These are phyloP conservation scores for Rhypophila decipiens DNA, from an alignment of 495 filamentous ascomycete species.

Conservation along the genomic window DNA sequence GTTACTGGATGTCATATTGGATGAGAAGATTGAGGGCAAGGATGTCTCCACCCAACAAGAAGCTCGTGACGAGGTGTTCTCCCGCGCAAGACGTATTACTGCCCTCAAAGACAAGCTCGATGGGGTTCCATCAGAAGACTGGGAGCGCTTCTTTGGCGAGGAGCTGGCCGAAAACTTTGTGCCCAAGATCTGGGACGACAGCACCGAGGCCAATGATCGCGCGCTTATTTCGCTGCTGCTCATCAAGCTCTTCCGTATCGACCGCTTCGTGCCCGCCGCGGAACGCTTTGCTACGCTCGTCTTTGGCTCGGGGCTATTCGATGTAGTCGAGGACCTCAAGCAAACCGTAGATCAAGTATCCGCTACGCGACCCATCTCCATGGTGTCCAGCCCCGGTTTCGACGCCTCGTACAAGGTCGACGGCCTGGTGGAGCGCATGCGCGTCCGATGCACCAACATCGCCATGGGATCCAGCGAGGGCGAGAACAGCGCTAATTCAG, in stretches of 20 bases:
- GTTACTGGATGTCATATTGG: constrained; percentile 79
- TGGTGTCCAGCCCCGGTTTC: constrained; percentile 92
- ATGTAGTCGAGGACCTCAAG: constrained; percentile 75
- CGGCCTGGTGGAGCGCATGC: constrained; percentile 76
- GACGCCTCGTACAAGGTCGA: constrained; percentile 99
- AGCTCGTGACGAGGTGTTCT: constrained; percentile 63
- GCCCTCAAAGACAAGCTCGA: constrained; percentile 70
- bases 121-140: constrained; percentile 52
- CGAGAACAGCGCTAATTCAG: constrained; percentile 85
- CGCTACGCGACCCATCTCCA: constrained; percentile 76
- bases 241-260: constrained; percentile 89
- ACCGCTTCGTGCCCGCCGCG: constrained; percentile 86
- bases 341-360: constrained; percentile 79
- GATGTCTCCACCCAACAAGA: constrained; percentile 67
- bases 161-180: constrained; percentile 84
- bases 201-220: constrained; percentile 58
- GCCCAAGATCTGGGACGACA: constrained; percentile 69
- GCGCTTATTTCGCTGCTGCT: constrained; percentile 80
- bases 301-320: constrained; percentile 78
- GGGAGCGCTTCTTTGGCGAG: constrained; percentile 75
- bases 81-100: constrained; percentile 57
- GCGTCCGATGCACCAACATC: constrained; percentile 84
- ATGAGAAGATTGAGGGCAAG: constrained; percentile 64
- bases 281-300: constrained; percentile 85
- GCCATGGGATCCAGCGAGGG: constrained; percentile 98